Conservation (phyloP, 225 moss, liverwort and hornwort genomes). For the Bryum argenteum region DNA sequence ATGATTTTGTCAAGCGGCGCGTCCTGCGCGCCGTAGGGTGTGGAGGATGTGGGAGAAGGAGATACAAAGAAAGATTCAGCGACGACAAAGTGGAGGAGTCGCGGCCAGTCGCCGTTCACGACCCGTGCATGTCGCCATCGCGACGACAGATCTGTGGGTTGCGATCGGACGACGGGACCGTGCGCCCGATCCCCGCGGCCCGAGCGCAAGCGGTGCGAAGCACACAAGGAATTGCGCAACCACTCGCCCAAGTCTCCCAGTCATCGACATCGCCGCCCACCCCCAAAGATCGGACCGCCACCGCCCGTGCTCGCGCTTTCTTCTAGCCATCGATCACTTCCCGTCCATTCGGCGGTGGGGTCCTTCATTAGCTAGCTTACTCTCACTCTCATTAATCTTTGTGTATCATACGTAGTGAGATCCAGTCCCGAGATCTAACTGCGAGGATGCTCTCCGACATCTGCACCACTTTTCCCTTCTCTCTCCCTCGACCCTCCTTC, state of each 20-base stretch:
- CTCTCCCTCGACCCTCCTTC: no score
- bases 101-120: slow-evolving; percentile 26
- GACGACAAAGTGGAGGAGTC: slow-evolving; percentile 42
- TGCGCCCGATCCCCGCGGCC: slow-evolving; percentile 45
- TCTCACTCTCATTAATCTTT: neutral
- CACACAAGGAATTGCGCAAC: slow-evolving; percentile 48
- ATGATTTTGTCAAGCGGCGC: no score
- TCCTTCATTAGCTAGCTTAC: neutral
- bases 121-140: slow-evolving; percentile 31
- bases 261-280: neutral
- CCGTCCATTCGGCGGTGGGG: neutral
- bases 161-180: slow-evolving; percentile 39
- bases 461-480: no score
- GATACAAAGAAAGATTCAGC: no score
- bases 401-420: neutral
- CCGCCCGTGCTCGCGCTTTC: neutral
- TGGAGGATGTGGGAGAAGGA: no score
- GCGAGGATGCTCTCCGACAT: no score
- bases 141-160: slow-evolving; percentile 50
- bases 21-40: no score
- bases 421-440: no score
- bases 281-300: neutral
- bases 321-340: neutral
- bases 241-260: slow-evolving; percentile 34
- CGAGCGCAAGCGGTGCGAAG: slow-evolving; percentile 50